Percentiles rank a stretch among this genome's conserved stretches.
Evolutionary conservation across 176 grass and related monocot species (phyloP).

Genomic region (Eragrostis nindensis): DNA sequence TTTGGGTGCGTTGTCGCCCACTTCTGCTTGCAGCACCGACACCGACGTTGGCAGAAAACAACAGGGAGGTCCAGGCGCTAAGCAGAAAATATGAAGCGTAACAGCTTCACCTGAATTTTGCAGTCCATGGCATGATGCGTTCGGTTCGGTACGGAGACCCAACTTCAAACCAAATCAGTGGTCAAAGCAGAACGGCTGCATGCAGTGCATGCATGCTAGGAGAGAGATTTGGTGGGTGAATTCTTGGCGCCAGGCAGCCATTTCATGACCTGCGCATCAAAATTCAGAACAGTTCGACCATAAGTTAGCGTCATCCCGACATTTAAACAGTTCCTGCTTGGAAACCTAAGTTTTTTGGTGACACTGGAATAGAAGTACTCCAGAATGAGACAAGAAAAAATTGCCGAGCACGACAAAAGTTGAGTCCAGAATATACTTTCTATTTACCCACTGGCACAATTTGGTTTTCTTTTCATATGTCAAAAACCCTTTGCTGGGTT

Average conservation of each 20-base stretch:
- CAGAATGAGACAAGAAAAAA: background rate
- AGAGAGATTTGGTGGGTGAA: background rate
- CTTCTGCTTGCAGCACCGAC: slow-evolving; percentile 23
- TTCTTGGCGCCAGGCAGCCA: background rate
- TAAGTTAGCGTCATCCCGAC: background rate
- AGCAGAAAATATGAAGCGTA: background rate
- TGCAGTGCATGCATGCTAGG: background rate
- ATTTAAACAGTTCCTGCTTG: too few relatives aligned
- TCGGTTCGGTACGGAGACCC: background rate
- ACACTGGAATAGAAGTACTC: too few relatives aligned
- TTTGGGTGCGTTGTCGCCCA: background rate
- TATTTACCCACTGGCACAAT: slow-evolving; percentile 19
- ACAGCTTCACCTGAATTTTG: background rate
- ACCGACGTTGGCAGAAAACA: background rate
- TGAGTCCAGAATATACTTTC: slow-evolving; percentile 32
- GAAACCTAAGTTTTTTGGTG: background rate
- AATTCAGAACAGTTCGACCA: background rate
- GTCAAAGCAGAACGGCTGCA: slow-evolving; percentile 11
- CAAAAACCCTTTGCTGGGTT: slow-evolving; percentile 40
- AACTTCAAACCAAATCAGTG: slow-evolving; percentile 24
- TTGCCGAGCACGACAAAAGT: background rate
- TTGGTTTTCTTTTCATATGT: slow-evolving; percentile 18
- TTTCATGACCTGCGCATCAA: slow-evolving; percentile 9
- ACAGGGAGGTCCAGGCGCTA: too few relatives aligned
- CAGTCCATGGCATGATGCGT: background rate